Conservation (phyloP, 1,284 basidiomycete species). For the Fomitopsis pinicola region DNA sequence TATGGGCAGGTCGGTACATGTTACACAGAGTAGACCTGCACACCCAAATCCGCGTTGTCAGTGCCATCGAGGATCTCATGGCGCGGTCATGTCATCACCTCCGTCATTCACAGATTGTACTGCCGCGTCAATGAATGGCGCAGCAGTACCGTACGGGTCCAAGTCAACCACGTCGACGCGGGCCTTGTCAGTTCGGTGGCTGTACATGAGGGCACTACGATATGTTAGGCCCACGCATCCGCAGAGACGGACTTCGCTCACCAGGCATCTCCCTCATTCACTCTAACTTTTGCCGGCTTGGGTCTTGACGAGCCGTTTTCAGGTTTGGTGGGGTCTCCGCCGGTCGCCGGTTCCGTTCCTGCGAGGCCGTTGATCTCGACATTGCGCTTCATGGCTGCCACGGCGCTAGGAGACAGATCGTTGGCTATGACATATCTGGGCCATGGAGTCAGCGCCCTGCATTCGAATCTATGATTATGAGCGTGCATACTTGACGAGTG, state of each 20-base stretch:
- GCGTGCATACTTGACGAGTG: conserved; percentile 67
- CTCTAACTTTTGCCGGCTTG: conserved; percentile 57
- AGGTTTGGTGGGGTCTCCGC: conserved; percentile 14
- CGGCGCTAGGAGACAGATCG: conserved; percentile 83
- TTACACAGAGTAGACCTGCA: conserved; percentile 87
- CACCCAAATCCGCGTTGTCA: neutral
- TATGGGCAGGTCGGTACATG: conserved; percentile 95
- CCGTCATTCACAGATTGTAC: conserved; percentile 89
- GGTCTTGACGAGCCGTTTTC: conserved; percentile 10
- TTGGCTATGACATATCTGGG: conserved; percentile 89
- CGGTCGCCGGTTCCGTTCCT: conserved; percentile 19
- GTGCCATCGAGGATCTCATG: too few relatives aligned
- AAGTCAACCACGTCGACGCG: conserved; percentile 95
- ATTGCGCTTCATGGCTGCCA: conserved; percentile 86
- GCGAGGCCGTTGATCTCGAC: conserved; percentile 85
- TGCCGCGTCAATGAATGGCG: conserved; percentile 96
- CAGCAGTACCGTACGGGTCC: conserved; percentile 96
- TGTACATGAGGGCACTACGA: conserved; percentile 84
- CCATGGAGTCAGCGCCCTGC: neutral
- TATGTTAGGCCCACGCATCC: neutral
- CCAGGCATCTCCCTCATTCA: conserved; percentile 95
- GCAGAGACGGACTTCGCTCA: conserved; percentile 24
- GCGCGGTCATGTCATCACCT: conserved; percentile 44
- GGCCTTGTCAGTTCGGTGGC: conserved; percentile 67
- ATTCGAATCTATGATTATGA: neutral